These are phyloP conservation scores for Radiomyces spectabilis DNA, from an alignment of 192 early-diverging fungal species.

Conservation along the genomic window DNA sequence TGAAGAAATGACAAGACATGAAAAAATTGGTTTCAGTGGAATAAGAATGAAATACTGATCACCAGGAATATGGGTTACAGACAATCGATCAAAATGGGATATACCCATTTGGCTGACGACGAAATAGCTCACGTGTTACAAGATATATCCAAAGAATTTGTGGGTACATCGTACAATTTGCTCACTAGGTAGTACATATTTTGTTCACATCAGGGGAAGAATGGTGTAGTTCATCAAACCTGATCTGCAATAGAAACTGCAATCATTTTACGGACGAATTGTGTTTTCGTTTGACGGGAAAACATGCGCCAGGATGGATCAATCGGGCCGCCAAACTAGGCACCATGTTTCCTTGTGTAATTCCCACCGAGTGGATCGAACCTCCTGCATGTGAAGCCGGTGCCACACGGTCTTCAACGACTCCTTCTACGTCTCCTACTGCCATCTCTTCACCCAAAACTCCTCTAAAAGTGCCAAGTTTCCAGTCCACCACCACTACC, in stretches of 20 bases:
- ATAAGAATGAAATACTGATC: background rate
- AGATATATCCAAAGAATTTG: constrained; percentile 21
- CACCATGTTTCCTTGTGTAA: constrained; percentile 30
- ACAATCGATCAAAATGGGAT: constrained; percentile 23
- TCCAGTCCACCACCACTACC: too few relatives aligned
- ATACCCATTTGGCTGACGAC: constrained; percentile 9
- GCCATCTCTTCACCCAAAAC: too few relatives aligned
- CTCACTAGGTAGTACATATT: constrained; percentile 13
- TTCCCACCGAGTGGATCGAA: constrained; percentile 30
- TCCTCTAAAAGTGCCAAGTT: too few relatives aligned
- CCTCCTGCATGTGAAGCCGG: constrained; percentile 21
- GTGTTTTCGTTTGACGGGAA: constrained; percentile 10
- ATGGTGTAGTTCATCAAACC: too few relatives aligned
- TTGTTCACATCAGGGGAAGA: too few relatives aligned
- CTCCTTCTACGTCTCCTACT: too few relatives aligned
- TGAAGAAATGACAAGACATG: background rate
- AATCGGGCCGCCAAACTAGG: constrained; percentile 31
- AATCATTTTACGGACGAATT: constrained; percentile 31
- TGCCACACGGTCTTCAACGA: too few relatives aligned
- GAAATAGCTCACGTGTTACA: constrained; percentile 8
- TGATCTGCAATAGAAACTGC: constrained; percentile 19
- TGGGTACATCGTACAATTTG: constrained; percentile 25
- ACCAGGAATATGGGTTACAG: too few relatives aligned
- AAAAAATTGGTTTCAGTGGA: background rate
- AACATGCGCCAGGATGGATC: constrained; percentile 22